Evolutionary conservation across 2,329 filamentous ascomycete species (phyloP).

Genomic region (Zasmidium angulare): DNA sequence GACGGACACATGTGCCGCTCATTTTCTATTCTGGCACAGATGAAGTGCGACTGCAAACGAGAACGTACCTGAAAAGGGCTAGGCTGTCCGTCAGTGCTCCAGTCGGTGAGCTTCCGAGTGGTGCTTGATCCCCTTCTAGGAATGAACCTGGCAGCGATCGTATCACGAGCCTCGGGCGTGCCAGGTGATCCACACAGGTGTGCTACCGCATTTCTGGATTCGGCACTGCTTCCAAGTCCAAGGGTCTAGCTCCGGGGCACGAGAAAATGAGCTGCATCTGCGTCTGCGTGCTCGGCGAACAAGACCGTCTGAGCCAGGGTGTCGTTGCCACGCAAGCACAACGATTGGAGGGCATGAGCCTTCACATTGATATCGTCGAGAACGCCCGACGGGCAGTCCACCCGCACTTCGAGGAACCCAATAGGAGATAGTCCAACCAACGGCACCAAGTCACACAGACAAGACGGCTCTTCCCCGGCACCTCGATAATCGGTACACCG

Average conservation of each 20-base stretch:
- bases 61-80: not conserved
- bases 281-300: not conserved
- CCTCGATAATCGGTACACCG: slow-evolving; percentile 1
- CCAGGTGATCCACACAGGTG: not conserved
- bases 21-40: not conserved
- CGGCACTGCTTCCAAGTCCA: not conserved
- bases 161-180: not conserved
- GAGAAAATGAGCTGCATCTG: not conserved
- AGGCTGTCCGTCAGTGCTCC: not conserved
- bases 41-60: not conserved
- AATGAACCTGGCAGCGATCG: not conserved
- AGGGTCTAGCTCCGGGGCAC: not conserved
- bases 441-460: not conserved
- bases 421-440: not conserved
- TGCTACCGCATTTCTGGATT: not conserved
- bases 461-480: not conserved
- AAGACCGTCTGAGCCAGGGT: not conserved
- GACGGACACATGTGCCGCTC: not conserved
- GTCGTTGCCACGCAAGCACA: not conserved
- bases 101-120: not conserved
- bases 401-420: not conserved
- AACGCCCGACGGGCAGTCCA: not conserved
- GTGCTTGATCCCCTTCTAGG: not conserved
- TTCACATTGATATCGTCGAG: not conserved
- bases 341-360: too few species aligned